Conservation (phyloP, 169 alveolate genomes). For the Plasmodium blacklocki region DNA sequence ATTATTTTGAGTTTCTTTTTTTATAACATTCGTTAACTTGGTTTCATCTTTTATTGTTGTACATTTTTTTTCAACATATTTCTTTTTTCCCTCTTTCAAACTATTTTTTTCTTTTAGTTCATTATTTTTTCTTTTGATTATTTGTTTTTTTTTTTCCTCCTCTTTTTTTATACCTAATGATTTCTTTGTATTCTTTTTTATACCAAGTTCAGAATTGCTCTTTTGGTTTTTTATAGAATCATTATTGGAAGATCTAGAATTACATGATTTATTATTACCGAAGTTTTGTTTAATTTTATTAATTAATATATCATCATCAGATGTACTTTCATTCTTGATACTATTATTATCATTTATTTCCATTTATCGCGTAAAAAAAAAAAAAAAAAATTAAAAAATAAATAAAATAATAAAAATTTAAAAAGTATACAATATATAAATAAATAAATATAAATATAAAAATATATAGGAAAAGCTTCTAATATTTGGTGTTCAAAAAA, state of each 20-base stretch:
- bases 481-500: not conserved
- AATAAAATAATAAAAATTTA: not conserved
- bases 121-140: not conserved
- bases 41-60: conserved; percentile 32
- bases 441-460: too few species aligned
- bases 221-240: conserved; percentile 11
- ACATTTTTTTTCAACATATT: conserved; percentile 14
- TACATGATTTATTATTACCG: conserved; percentile 5
- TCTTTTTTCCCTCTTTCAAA: conserved; percentile 33
- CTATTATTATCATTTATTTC: conserved; percentile 24
- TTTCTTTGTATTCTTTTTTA: conserved; percentile 12
- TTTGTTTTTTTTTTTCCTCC: conserved; percentile 9
- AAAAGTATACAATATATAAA: not conserved
- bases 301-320: conserved; percentile 73
- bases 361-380: conserved; percentile 24
- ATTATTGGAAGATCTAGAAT: not conserved
- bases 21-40: conserved; percentile 24
- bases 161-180: conserved; percentile 1
- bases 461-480: too few species aligned
- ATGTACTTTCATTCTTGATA: conserved; percentile 10
- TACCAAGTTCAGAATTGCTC: not conserved
- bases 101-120: conserved; percentile 12
- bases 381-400: not conserved
- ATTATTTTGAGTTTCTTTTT: conserved; percentile 45
- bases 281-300: conserved; percentile 51